Base-by-base conservation (phyloP, 345 rosid genomes). In the Gossypium bickii region DNA sequence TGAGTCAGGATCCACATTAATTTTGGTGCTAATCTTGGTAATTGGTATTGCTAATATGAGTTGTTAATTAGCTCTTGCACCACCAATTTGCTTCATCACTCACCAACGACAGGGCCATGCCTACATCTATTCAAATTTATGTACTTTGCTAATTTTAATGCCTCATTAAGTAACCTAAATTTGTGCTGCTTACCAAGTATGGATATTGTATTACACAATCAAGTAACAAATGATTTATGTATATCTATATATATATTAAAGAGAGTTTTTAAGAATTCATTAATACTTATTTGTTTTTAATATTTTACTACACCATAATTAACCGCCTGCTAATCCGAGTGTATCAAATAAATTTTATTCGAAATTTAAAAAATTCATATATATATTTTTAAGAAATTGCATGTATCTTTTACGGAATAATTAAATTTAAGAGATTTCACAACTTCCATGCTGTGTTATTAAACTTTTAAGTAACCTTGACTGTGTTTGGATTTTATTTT, bases 1-100 rank as follows among this genome's bases (percentile, higher is more conserved):
- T 58, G 66, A 72, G 22, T 72, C 66, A 58, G 43, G 9, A 44
- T 58, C 56, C 75, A 58, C 75, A 72, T 73, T 69, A 9, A 16
- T 51, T 27, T 69, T 17, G 24, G 59, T 69, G 73, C 45, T 51
- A 51, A 51, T 69, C 73, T 51, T 51, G 12, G 59, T 27, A 69
- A 3, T 49, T 49, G 20, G 20, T 7, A 10, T 7, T 25, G 56
- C 71, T 13, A 51, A 43, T 9, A 17, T 24, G 20, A 12, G 20
- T 25, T 12, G 58, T 56, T 34, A 34, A 34, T 34, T 16, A 9
- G 53, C 16, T 68, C 44, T 48, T 68, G 9, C 18, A 16, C 44
- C 41, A 25, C 20, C 59, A 27, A 69, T 16, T 27, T 27, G 24
- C 22, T 69, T 43, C 72, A 49, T 25, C 71, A 17, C 72, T 69